Evolutionary conservation across 495 filamentous ascomycete genomes (phyloP), one percentile per base, ranked within the genome.

Genomic region (Gamarada debralockiae): DNA sequence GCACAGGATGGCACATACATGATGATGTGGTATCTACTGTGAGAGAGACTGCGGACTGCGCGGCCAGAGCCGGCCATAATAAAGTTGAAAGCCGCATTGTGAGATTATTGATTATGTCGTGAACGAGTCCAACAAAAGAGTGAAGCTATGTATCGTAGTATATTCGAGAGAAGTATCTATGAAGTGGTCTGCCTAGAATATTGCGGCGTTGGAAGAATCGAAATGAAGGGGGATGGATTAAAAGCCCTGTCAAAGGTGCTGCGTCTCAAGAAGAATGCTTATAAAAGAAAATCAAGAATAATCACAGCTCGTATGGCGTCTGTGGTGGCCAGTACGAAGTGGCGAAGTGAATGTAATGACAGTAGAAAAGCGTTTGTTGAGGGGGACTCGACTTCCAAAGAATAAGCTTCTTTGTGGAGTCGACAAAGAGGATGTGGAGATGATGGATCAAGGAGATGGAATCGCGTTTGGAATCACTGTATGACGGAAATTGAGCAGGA

Each of bases 241-340:
- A 61, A 50, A 7, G 46, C 41, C 58, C 58, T 61, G 37, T 61
- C 58, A 61, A 61, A 61, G 58, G 59, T 50, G 37, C 52, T 48
- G 48, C 45, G n/a, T 29, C 37, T 40, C 20, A 5, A 4, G 10
- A 29, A 29, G 4, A 29, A 29, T 5, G 27, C 27, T 29, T 29
- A 29, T 7, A 21, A 43, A 43, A 43, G 9, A 21, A 43, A 21
- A 22, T 22, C 17, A 43, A 43, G 21, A 43, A 43, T 21, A 5
- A 43, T 17, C 9, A 18, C 37, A 43, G 40, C 15, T 43, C 21
- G 21, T 22, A 6, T 21, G 15, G 9, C 21, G 40, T 21, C n/a
- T n/a, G 17, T 20, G 9, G 9, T 43, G 18, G 20, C 40, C 40
- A 20, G 40, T 17, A 15, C 15, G 20, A 43, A 22, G 21, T 12